Evolutionary conservation across 148 eudicot genomes (phyloP).

Genomic region (Rhododendron vialii): DNA sequence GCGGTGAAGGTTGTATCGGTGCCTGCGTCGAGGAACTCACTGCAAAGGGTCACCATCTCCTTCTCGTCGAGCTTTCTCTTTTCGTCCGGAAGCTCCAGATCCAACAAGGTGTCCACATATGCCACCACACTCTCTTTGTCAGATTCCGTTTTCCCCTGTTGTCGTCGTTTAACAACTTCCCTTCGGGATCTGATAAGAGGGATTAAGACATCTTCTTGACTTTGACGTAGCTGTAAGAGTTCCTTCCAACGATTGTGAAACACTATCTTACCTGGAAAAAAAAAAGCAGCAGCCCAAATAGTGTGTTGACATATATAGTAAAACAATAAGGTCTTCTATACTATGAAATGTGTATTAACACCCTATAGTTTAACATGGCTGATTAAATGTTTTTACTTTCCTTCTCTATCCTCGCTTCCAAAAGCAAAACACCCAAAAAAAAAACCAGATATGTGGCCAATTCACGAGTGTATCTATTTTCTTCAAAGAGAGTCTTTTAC

Average conservation of each 20-base stretch:
- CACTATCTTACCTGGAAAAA: slow-evolving; percentile 30
- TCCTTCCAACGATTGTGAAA: slow-evolving; percentile 58
- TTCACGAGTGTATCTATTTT: too few relatives aligned
- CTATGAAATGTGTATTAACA: too few relatives aligned
- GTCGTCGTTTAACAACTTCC: slow-evolving; percentile 3
- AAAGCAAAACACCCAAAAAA: too few relatives aligned
- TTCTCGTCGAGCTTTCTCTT: slow-evolving; percentile 26
- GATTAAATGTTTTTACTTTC: too few relatives aligned
- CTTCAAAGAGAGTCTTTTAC: too few relatives aligned
- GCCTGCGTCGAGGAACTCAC: slow-evolving; percentile 59
- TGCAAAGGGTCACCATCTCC: slow-evolving; percentile 45
- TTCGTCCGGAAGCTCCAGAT: slow-evolving; percentile 42
- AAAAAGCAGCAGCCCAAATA: neutral
- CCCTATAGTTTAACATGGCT: too few relatives aligned
- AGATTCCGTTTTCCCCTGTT: neutral
- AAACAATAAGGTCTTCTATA: too few relatives aligned
- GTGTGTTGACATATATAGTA: neutral
- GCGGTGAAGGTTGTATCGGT: slow-evolving; percentile 70
- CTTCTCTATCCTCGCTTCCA: too few relatives aligned
- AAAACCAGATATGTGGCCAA: too few relatives aligned
- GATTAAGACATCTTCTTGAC: slow-evolving; percentile 33
- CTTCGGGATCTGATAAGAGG: slow-evolving; percentile 48
- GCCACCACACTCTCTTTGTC: slow-evolving; percentile 19
- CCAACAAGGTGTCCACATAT: slow-evolving; percentile 55
- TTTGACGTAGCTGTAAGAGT: slow-evolving; percentile 24